These are phyloP conservation scores for Artemisia annua DNA, from an alignment of 129 eudicot species.

Conservation along the genomic window DNA sequence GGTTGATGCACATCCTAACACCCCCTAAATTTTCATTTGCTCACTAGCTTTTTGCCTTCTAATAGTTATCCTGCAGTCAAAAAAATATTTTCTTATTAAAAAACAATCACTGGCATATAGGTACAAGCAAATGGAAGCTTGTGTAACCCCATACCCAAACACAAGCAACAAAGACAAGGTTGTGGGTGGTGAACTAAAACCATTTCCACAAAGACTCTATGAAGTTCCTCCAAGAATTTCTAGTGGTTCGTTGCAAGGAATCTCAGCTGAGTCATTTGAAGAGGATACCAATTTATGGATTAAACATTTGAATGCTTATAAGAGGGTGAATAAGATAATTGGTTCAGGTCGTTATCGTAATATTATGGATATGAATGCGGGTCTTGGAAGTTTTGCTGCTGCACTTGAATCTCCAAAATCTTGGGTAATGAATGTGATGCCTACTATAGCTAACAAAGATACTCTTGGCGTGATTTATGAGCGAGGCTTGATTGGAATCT, in stretches of 20 bases:
- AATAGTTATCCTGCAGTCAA: too few relatives aligned
- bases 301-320: constrained; percentile 53
- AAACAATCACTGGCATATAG: constrained; percentile 25
- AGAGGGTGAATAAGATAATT: constrained; percentile 51
- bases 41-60: too few relatives aligned
- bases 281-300: constrained; percentile 51
- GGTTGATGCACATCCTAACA: too few relatives aligned
- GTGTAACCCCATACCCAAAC: constrained; percentile 48
- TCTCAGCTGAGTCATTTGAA: constrained; percentile 41
- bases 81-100: neutral
- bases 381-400: constrained; percentile 66
- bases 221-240: constrained; percentile 51
- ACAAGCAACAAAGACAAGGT: constrained; percentile 33
- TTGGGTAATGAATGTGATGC: constrained; percentile 73
- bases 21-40: too few relatives aligned
- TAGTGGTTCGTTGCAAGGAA: constrained; percentile 44
- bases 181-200: constrained; percentile 51
- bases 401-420: constrained; percentile 50
- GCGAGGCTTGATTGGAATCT: constrained; percentile 64
- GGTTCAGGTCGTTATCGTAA: constrained; percentile 56
- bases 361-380: constrained; percentile 71
- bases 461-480: constrained; percentile 56
- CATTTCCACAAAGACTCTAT: constrained; percentile 60
- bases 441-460: constrained; percentile 56
- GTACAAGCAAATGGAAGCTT: constrained; percentile 56